Percentiles rank a stretch among this genome's conserved stretches.
Evolutionary conservation across 2,329 filamentous ascomycete species (phyloP).

Genomic region (Cadophora gregata): DNA sequence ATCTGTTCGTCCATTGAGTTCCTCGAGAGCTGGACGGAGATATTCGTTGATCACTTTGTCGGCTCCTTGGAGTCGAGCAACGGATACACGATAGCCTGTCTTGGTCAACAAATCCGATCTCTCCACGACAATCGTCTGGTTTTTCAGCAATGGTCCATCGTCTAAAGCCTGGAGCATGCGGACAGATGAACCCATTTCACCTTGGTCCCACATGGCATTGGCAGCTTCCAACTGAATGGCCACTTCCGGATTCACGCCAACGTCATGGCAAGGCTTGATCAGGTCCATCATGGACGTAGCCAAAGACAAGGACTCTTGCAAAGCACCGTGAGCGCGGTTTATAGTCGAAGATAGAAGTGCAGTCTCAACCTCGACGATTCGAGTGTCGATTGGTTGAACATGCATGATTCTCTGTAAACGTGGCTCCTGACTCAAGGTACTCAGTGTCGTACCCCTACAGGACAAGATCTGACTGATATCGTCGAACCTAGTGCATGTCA

Average conservation of each 20-base stretch:
- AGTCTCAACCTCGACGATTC: conserved; percentile 76
- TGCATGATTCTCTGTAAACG: conserved; percentile 65
- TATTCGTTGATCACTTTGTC: conserved; percentile 89
- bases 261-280: conserved; percentile 67
- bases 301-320: conserved; percentile 86
- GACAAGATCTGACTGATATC: conserved; percentile 83
- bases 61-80: conserved; percentile 88
- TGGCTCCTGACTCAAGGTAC: conserved; percentile 75
- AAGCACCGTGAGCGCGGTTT: conserved; percentile 78
- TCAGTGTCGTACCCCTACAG: conserved; percentile 82
- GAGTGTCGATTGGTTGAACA: conserved; percentile 66
- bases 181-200: conserved; percentile 88
- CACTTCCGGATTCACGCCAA: conserved; percentile 79
- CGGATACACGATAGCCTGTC: conserved; percentile 85
- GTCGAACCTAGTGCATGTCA: conserved; percentile 61
- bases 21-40: conserved; percentile 80
- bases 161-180: conserved; percentile 82
- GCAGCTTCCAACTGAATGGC: conserved; percentile 83
- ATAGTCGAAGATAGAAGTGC: conserved; percentile 77
- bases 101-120: conserved; percentile 83
- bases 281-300: conserved; percentile 84
- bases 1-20: conserved; percentile 71
- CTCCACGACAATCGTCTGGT: conserved; percentile 74
- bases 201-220: conserved; percentile 91
- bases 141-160: conserved; percentile 63